Evolutionary conservation across 2,329 filamentous ascomycete genomes (phyloP), one percentile per base, ranked within the genome.

Genomic region (Aquanectria penicillioides): DNA sequence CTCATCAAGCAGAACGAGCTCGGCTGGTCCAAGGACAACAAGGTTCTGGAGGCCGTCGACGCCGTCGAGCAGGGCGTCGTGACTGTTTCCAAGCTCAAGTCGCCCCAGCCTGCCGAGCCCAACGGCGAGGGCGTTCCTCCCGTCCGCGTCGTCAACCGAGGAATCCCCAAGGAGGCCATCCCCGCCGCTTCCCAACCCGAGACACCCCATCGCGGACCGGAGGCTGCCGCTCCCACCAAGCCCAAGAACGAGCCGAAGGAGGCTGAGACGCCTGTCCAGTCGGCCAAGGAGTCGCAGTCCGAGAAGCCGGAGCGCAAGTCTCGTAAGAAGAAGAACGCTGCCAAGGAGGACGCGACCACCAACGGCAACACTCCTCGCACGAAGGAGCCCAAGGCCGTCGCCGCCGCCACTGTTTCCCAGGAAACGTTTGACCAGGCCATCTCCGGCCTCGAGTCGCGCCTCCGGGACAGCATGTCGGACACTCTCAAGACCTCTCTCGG

Each of bases 1-100:
- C 89, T 88, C 63, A 88, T 99, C 74, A 94, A 91, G 74, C 92
- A 94, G 73, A 87, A 89, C 48, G 94, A 98, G 76, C 82, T 99
- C 44, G 95, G 96, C 25, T 98, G 94, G 94, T 90, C 89, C 67
- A 86, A 88, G 67, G 92, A 97, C 62, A 94, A 93, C 77, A 97
- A 96, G 80, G 91, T 97, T 50, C 81, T 97, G 33, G 81, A 89
- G 51, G 84, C 90, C 0, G 86, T 95, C 33, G 89, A 97, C 74
- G 94, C 92, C 3, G 83, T 92, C 38, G 83, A 89, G 50, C 84
- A 87, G 52, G 92, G 91, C 8, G 79, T 91, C 23, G 91, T 97
- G 57, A 86, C 86, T 34, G 89, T 97, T 48, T 84, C 86, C 28
- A 89, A 92, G 69, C 83, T 97, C 31, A 85, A 84, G 73, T 77